These are phyloP conservation scores for Seiridium unicorne DNA, from an alignment of 2,329 filamentous ascomycete genomes.

Conservation along the genomic window DNA sequence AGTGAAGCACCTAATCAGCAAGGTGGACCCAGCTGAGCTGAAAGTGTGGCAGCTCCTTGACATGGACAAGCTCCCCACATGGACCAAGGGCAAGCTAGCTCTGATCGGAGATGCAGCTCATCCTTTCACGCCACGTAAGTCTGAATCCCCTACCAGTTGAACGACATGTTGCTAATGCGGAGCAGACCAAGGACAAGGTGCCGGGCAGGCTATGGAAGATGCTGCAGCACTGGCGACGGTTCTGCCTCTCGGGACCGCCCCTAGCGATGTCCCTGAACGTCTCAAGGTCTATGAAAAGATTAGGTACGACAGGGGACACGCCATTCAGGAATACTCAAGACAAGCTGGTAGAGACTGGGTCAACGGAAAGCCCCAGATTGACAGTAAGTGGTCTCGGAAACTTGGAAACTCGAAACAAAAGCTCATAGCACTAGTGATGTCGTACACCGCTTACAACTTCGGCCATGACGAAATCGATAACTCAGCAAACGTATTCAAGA, in stretches of 20 bases:
- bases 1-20: constrained; percentile 36
- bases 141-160: neutral
- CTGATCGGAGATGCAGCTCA: constrained; percentile 45
- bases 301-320: constrained; percentile 54
- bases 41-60: constrained; percentile 62
- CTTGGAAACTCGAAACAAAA: neutral
- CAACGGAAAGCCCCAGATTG: constrained; percentile 30
- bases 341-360: constrained; percentile 46
- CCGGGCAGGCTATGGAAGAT: constrained; percentile 65
- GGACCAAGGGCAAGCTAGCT: constrained; percentile 19
- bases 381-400: constrained; percentile 32
- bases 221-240: constrained; percentile 57
- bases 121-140: constrained; percentile 60
- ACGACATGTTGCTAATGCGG: constrained; percentile 6
- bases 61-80: constrained; percentile 50
- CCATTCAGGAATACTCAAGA: constrained; percentile 57
- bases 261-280: constrained; percentile 49
- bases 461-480: constrained; percentile 59
- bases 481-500: constrained; percentile 46
- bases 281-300: constrained; percentile 59
- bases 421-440: constrained; percentile 27
- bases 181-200: constrained; percentile 30
- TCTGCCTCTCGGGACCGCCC: constrained; percentile 42
- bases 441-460: constrained; percentile 50
- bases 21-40: constrained; percentile 42